These are phyloP conservation scores for Colletotrichum australisinense DNA, from an alignment of 2,329 filamentous ascomycete species.

Conservation along the genomic window DNA sequence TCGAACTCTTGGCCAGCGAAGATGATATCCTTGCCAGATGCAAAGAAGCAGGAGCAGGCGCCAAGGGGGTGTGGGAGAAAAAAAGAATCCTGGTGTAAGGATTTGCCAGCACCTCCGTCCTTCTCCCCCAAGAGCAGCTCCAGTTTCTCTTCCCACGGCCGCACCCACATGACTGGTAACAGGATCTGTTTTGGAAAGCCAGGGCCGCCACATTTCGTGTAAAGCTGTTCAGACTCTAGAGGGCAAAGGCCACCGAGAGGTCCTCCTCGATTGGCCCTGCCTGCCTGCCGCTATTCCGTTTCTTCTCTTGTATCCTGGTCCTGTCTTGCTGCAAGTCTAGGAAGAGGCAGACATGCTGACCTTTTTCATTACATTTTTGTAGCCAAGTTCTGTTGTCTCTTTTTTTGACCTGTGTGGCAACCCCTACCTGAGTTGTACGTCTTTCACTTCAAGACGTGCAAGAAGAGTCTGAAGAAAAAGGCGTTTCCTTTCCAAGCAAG, in stretches of 20 bases:
- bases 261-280: background rate
- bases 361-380: background rate
- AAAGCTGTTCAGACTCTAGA: background rate
- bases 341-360: background rate
- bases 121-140: constrained; percentile 4
- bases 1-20: background rate
- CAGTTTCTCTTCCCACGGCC: constrained; percentile 13
- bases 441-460: background rate
- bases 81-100: constrained; percentile 13
- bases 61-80: background rate
- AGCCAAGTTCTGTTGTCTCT: background rate
- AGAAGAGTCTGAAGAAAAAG: background rate
- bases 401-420: background rate
- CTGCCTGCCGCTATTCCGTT: constrained; percentile 7
- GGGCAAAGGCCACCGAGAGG: background rate
- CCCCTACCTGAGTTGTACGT: background rate
- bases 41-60: background rate
- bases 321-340: constrained; percentile 8
- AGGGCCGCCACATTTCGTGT: constrained; percentile 6
- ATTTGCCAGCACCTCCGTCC: background rate
- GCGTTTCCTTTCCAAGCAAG: background rate
- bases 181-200: constrained; percentile 27
- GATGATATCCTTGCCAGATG: constrained; percentile 10
- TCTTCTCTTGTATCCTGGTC: background rate
- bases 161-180: constrained; percentile 15